Percentiles rank a stretch among this genome's conserved stretches.
Evolutionary conservation across 805 yeast genomes (phyloP).

Genomic region (Candida cerambycidarum): DNA sequence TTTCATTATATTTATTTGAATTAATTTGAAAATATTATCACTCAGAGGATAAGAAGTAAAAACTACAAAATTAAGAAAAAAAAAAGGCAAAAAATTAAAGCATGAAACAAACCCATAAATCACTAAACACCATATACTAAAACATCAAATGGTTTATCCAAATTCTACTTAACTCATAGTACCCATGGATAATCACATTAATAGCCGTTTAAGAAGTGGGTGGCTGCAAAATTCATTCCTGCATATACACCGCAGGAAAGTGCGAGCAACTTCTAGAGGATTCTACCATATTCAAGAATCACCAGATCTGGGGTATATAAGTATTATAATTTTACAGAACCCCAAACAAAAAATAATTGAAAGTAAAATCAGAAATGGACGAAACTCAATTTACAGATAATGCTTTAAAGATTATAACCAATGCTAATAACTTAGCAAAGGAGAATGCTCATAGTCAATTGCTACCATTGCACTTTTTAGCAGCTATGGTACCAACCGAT

Average conservation of each 20-base stretch:
- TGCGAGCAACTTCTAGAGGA: constrained; percentile 13
- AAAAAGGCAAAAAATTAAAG: too few relatives aligned
- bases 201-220: not conserved
- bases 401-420: constrained; percentile 77
- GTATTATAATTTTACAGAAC: constrained; percentile 6
- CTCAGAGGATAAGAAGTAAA: too few relatives aligned
- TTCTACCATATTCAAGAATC: constrained; percentile 13
- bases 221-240: constrained; percentile 4
- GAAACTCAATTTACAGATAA: constrained; percentile 88
- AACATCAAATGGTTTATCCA: too few relatives aligned
- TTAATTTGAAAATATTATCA: too few relatives aligned
- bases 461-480: constrained; percentile 84
- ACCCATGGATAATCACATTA: too few relatives aligned
- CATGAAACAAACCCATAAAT: too few relatives aligned
- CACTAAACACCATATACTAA: too few relatives aligned
- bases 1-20: too few relatives aligned
- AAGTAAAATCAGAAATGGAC: constrained; percentile 47
- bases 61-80: too few relatives aligned
- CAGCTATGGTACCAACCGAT: constrained; percentile 80
- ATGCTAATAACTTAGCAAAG: constrained; percentile 78
- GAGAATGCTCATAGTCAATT: constrained; percentile 83
- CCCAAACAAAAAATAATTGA: not conserved
- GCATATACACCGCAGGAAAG: constrained; percentile 1
- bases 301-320: constrained; percentile 9
- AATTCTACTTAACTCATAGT: too few relatives aligned